Percentiles rank a stretch among this genome's conserved stretches.
These are phyloP conservation scores for Cornus kousa DNA, from an alignment of 148 eudicot genomes.

Conservation along the genomic window DNA sequence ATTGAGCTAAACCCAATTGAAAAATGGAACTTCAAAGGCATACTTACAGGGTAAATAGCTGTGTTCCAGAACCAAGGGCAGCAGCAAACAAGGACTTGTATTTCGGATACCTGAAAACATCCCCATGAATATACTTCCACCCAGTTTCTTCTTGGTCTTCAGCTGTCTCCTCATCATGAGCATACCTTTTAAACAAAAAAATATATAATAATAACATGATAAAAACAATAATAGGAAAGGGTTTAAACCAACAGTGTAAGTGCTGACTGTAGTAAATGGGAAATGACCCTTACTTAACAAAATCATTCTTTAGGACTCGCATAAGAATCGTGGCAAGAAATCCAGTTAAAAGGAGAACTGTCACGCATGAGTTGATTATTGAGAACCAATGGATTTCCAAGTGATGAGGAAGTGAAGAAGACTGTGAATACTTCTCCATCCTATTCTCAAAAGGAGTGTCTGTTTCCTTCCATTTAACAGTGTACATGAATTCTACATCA, in stretches of 20 bases:
- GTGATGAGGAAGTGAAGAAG: conserved; percentile 31
- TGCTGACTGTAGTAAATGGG: background rate
- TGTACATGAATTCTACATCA: conserved; percentile 23
- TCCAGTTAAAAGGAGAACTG: conserved; percentile 31
- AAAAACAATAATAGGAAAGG: background rate
- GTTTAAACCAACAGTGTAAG: background rate
- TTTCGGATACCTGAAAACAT: conserved; percentile 75
- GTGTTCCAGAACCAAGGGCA: conserved; percentile 73
- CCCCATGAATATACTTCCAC: conserved; percentile 83
- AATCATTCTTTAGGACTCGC: conserved; percentile 34
- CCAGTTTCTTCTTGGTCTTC: conserved; percentile 89
- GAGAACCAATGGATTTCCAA: conserved; percentile 38
- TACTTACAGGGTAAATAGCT: conserved; percentile 71
- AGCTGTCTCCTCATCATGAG: conserved; percentile 72
- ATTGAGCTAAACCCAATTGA: background rate
- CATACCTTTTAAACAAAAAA: conserved; percentile 5
- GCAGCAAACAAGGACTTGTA: conserved; percentile 70
- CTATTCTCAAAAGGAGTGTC: conserved; percentile 15
- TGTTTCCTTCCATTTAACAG: conserved; percentile 22
- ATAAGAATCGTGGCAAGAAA: conserved; percentile 30
- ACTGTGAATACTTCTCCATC: conserved; percentile 26
- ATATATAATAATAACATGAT: background rate
- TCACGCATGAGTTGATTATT: conserved; percentile 35
- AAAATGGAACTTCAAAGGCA: background rate
- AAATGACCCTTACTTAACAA: conserved; percentile 23